Evolutionary conservation across 106 monocot genomes (phyloP), one percentile per base, ranked within the genome.

Genomic region (Amphibolis antarctica): DNA sequence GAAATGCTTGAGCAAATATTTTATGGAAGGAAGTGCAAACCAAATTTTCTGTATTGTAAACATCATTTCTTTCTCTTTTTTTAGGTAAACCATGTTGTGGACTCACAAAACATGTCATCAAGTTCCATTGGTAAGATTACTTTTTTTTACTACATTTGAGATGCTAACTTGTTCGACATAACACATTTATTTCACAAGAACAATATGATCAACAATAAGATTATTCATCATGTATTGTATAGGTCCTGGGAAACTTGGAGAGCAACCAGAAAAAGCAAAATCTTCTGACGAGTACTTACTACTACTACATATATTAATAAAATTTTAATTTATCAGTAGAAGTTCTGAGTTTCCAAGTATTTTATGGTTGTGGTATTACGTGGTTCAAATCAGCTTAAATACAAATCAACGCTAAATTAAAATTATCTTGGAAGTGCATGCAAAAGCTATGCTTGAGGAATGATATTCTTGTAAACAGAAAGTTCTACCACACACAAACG

Each of bases 281-380:
- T n/a, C n/a, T 22, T 69, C 72, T 19, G 75, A 72, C 11, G 68
- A 83, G 83, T 83, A 83, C 62, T 75, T 27, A 65, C 54, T 50
- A 24, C 28, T 44, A 44, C 43, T 58, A 55, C 18, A n/a, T 55
- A 1, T 21, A 21, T 4, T 10, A 25, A 21, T 23, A 3, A 5
- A 0, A 9, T 19, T 42, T 28, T 31, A 21, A 17, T 1, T 60
- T 42, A 21, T 60, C 17, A 12, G 12, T 12, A 49, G n/a, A n/a
- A 13, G 12, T 49, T n/a, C n/a, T n/a, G 48, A 49, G 48, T 15
- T 4, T 49, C 1, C 14, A 1, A 49, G 1, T 49, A 49, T 49
- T 4, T n/a, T 49, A 49, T 49, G 5, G 1, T 49, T 15, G 48
- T 2, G 14, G 1, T 49, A 49, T n/a, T 13, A 49, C 14, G 14